Evolutionary conservation across 2,329 filamentous ascomycete species (phyloP), one percentile per base, ranked within the genome.

Genomic region (Colletotrichum lentis): DNA sequence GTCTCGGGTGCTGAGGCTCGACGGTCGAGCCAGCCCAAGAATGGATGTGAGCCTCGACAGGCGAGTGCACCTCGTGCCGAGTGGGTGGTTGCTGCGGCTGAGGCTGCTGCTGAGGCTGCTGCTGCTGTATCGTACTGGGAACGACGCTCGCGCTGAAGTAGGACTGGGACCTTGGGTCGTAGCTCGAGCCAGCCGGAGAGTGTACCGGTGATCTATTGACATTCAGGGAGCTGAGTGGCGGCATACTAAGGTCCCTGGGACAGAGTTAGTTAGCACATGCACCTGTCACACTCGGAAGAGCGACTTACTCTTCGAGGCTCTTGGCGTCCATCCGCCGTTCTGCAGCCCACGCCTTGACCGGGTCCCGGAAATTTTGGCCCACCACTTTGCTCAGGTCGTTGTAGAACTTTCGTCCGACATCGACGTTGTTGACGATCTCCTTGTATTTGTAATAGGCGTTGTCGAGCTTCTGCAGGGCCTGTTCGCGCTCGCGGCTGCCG

Each of bases 361-460:
- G 78, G 72, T 97, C 95, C 20, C 94, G 85, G 77, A 97, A 98
- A 11, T 90, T 85, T 44, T 82, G 82, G 0, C 89, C 90, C 0
- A 97, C 92, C 70, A 98, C 94, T 78, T 91, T 92, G 54, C 91
- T 92, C 5, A 99, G 85, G 75, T 98, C 94, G 73, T 99, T 99
- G 82, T 98, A 99, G 77, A 99, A 99, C 77, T 96, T 97, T 61
- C 95, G 85, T 0, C 93, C 96, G 0, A 91, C 92, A 72, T 98
- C 95, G 3, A 97, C 85, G 75, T 98, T 97, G 71, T 88, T 92
- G 65, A 97, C 89, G 64, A 98, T 93, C 77, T 99, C 95, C 80
- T 97, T 97, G 82, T 98, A 98, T 80, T 95, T 96, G 78, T 94
- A 89, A 77, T 97, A 98, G 0, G 93, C 95, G 71, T 92, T 94